These are phyloP conservation scores for Casuarina glauca DNA, from an alignment of 306 rosid genomes.

Conservation along the genomic window DNA sequence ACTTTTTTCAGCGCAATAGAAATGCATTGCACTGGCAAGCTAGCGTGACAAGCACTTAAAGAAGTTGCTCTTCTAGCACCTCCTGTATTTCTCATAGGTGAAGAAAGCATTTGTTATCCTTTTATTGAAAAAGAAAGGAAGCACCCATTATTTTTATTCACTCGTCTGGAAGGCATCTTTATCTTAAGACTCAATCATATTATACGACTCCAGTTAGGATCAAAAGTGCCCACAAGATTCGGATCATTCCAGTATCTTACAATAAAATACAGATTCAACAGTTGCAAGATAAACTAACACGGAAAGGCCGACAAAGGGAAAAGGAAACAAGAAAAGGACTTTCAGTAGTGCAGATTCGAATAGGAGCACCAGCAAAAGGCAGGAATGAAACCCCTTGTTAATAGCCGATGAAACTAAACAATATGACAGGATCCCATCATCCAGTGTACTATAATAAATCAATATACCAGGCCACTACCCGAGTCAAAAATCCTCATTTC, in stretches of 20 bases:
- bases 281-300: background rate
- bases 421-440: background rate
- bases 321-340: background rate
- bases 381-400: background rate
- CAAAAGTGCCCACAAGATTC: background rate
- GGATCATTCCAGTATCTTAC: background rate
- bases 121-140: background rate
- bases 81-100: background rate
- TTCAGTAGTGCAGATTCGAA: background rate
- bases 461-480: background rate
- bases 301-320: background rate
- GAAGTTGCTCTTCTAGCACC: background rate
- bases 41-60: background rate
- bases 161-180: background rate
- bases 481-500: background rate
- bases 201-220: background rate
- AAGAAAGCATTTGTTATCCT: background rate
- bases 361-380: background rate
- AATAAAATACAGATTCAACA: too few species aligned
- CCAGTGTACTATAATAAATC: background rate
- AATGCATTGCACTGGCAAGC: background rate
- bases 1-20: background rate
- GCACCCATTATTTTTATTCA: background rate
- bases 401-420: background rate
- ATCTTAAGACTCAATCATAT: background rate